Evolutionary conservation across 2,329 filamentous ascomycete genomes (phyloP).

Genomic region (Fusarium sp.): DNA sequence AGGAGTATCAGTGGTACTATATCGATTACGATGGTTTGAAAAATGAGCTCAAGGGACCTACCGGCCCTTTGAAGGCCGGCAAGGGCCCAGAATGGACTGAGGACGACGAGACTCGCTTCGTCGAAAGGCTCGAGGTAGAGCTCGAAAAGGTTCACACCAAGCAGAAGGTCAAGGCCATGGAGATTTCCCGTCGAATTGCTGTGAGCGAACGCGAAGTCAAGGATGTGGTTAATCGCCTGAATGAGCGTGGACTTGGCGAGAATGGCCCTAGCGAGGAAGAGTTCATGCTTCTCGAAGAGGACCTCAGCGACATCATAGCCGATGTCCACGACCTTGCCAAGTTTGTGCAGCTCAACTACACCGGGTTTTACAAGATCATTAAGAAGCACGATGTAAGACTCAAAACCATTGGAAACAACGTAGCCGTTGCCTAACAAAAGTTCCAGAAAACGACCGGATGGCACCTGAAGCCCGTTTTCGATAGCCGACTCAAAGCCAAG

Average conservation of each 20-base stretch:
- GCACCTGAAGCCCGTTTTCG: constrained; percentile 96
- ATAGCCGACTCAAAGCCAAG: constrained; percentile 90
- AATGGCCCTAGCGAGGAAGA: constrained; percentile 84
- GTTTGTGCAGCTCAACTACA: constrained; percentile 98
- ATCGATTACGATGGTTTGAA: constrained; percentile 98
- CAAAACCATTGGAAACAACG: not conserved
- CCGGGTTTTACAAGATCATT: constrained; percentile 99
- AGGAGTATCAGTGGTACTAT: constrained; percentile 98
- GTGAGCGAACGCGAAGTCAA: constrained; percentile 89
- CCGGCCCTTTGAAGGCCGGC: constrained; percentile 57
- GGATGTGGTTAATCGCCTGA: constrained; percentile 81
- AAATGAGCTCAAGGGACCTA: constrained; percentile 80
- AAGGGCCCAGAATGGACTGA: constrained; percentile 78
- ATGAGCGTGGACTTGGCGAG: constrained; percentile 66
- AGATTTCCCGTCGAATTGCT: constrained; percentile 91
- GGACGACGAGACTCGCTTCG: constrained; percentile 90
- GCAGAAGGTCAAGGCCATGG: constrained; percentile 95
- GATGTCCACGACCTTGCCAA: constrained; percentile 98
- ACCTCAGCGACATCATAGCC: constrained; percentile 96
- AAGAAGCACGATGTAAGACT: constrained; percentile 93
- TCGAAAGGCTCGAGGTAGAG: constrained; percentile 86
- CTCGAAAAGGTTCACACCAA: constrained; percentile 98
- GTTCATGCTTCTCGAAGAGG: constrained; percentile 91
- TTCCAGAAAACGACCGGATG: constrained; percentile 89
- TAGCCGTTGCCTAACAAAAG: constrained; percentile 30